phyloP scores from a whole-genome alignment of 2,329 filamentous ascomycete genomes.

The Colletotrichum lentis region DNA sequence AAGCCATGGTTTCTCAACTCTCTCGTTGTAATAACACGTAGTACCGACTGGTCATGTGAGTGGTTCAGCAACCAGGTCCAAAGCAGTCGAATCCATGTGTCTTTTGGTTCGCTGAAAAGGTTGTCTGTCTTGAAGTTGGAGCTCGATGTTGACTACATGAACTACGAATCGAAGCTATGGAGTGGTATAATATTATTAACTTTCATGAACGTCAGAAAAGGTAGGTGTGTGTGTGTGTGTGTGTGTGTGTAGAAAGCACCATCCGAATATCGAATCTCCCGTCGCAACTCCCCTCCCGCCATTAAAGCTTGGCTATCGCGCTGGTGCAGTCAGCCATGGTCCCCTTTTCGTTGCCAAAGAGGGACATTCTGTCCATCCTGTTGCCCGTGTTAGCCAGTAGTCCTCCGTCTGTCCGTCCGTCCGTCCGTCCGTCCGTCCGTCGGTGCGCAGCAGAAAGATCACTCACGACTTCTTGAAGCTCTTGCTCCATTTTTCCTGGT shows the following conservation, averaged over 20 bases:
- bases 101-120: too few relatives aligned
- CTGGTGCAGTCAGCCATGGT: slow-evolving; percentile 60
- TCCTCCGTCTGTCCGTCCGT: too few relatives aligned
- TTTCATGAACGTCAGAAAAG: background rate
- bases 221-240: accelerated
- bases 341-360: slow-evolving; percentile 66
- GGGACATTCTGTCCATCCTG: slow-evolving; percentile 52
- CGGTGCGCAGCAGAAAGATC: slow-evolving; percentile 53
- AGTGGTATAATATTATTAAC: too few relatives aligned
- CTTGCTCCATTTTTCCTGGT: slow-evolving; percentile 43
- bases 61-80: too few relatives aligned
- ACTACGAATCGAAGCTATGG: too few relatives aligned
- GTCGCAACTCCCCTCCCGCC: background rate
- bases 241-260: background rate
- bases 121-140: too few relatives aligned
- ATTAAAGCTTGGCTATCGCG: slow-evolving; percentile 13
- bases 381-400: background rate
- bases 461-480: slow-evolving; percentile 24
- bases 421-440: slow-evolving; percentile 52
- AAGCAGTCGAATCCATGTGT: too few relatives aligned
- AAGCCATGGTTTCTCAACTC: too few relatives aligned
- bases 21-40: too few relatives aligned
- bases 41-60: too few relatives aligned
- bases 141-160: too few relatives aligned
- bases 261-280: background rate